A percentile compares a stretch with the other conserved stretches of the same genome.
Conservation (phyloP, 805 yeast genomes). For the Metschnikowia bowlesiae region DNA sequence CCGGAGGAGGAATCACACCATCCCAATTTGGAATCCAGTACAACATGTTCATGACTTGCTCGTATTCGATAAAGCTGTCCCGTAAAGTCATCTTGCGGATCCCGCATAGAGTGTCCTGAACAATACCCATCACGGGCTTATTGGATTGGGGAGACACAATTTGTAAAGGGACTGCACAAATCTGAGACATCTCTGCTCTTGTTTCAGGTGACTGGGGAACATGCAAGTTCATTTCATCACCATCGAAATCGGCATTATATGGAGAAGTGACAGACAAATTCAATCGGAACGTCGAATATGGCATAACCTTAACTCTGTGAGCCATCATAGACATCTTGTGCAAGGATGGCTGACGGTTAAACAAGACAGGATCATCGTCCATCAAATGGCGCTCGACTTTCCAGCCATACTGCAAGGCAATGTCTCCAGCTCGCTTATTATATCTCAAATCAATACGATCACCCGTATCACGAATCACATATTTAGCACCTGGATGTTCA, state of each 20-base stretch:
- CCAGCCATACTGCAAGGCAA: constrained; percentile 98
- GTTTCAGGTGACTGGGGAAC: constrained; percentile 99
- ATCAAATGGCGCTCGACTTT: constrained; percentile 96
- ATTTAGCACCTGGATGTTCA: constrained; percentile 99
- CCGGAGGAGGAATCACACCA: constrained; percentile 95
- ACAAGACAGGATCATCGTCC: constrained; percentile 96
- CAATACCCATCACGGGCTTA: constrained; percentile 99
- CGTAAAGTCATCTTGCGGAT: constrained; percentile 91
- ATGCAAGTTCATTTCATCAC: constrained; percentile 99
- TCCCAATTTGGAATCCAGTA: constrained; percentile 99
- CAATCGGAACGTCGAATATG: constrained; percentile 94
- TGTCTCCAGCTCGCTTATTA: constrained; percentile 97
- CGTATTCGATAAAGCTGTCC: constrained; percentile 83
- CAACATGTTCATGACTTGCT: constrained; percentile 92
- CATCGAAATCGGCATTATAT: constrained; percentile 99
- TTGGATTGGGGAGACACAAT: constrained; percentile 98
- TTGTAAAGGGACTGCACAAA: constrained; percentile 96
- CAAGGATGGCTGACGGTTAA: constrained; percentile 98
- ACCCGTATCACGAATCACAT: constrained; percentile 96
- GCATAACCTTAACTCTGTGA: constrained; percentile 97
- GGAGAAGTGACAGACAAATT: constrained; percentile 97
- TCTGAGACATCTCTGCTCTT: constrained; percentile 89
- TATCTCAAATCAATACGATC: constrained; percentile 97
- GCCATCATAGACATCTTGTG: constrained; percentile 99
- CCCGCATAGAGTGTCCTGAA: constrained; percentile 98